These are phyloP conservation scores for Fusarium succisae DNA, from an alignment of 2,329 filamentous ascomycete genomes.

Conservation along the genomic window DNA sequence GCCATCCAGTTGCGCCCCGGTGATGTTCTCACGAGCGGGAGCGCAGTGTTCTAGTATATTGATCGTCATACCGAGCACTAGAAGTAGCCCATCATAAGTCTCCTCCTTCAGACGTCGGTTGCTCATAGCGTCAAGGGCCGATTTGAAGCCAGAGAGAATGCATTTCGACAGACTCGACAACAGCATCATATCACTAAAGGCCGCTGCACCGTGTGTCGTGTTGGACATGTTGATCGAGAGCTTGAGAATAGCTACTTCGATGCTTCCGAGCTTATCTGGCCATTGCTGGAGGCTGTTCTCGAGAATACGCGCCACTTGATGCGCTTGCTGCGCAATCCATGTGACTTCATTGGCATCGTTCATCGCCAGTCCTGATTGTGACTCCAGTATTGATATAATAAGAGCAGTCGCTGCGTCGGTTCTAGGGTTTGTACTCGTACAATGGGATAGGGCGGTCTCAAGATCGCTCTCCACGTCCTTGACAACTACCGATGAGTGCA, in stretches of 20 bases:
- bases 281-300: slow-evolving; percentile 43
- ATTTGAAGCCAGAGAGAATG: slow-evolving; percentile 62
- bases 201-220: slow-evolving; percentile 75
- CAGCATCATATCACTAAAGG: slow-evolving; percentile 71
- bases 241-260: slow-evolving; percentile 52
- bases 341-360: slow-evolving; percentile 33
- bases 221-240: slow-evolving; percentile 89
- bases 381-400: slow-evolving; percentile 51
- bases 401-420: slow-evolving; percentile 55
- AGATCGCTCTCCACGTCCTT: slow-evolving; percentile 44
- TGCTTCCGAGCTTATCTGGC: slow-evolving; percentile 40
- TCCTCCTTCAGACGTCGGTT: slow-evolving; percentile 59
- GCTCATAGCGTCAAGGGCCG: slow-evolving; percentile 58
- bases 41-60: slow-evolving; percentile 86
- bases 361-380: slow-evolving; percentile 45
- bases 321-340: slow-evolving; percentile 41
- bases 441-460: slow-evolving; percentile 35
- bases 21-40: slow-evolving; percentile 60
- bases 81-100: slow-evolving; percentile 75
- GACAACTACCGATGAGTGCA: slow-evolving; percentile 43
- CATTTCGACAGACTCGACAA: slow-evolving; percentile 58
- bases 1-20: slow-evolving; percentile 59
- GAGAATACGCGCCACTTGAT: slow-evolving; percentile 46
- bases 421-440: slow-evolving; percentile 22
- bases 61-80: slow-evolving; percentile 84